phyloP scores from a whole-genome alignment of 192 early-diverging fungal species.

The Entomortierella beljakovae region DNA sequence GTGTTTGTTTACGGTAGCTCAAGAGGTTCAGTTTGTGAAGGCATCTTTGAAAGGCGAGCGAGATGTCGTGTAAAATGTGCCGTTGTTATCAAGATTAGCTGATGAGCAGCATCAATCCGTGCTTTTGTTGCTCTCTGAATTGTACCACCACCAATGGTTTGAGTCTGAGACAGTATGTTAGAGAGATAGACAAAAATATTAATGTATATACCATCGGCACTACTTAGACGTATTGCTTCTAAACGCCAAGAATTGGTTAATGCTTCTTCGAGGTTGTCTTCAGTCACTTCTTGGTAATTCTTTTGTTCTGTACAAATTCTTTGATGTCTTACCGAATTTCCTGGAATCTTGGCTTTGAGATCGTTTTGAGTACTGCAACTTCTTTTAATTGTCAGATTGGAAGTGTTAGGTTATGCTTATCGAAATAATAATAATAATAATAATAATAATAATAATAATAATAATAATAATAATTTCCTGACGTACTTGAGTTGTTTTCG shows the following conservation, averaged over 20 bases:
- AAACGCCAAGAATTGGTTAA: slow-evolving; percentile 2
- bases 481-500: too few relatives aligned
- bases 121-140: neutral
- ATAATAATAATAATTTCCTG: too few relatives aligned
- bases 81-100: neutral
- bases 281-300: neutral
- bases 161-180: too few relatives aligned
- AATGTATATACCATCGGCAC: neutral
- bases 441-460: too few relatives aligned
- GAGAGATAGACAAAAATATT: slow-evolving; percentile 9
- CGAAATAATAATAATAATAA: too few relatives aligned
- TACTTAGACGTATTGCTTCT: neutral
- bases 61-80: slow-evolving; percentile 1
- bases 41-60: neutral
- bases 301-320: slow-evolving; percentile 4
- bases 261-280: neutral
- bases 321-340: too few relatives aligned
- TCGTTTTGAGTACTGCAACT: too few relatives aligned
- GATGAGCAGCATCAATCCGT: neutral
- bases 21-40: neutral
- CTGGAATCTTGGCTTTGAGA: too few relatives aligned
- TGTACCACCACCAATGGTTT: too few relatives aligned
- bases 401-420: too few relatives aligned
- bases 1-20: slow-evolving; percentile 3
- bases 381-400: too few relatives aligned